Evolutionary conservation across 2,329 filamentous ascomycete species (phyloP).

Genomic region (Sordariomycetes sp.): DNA sequence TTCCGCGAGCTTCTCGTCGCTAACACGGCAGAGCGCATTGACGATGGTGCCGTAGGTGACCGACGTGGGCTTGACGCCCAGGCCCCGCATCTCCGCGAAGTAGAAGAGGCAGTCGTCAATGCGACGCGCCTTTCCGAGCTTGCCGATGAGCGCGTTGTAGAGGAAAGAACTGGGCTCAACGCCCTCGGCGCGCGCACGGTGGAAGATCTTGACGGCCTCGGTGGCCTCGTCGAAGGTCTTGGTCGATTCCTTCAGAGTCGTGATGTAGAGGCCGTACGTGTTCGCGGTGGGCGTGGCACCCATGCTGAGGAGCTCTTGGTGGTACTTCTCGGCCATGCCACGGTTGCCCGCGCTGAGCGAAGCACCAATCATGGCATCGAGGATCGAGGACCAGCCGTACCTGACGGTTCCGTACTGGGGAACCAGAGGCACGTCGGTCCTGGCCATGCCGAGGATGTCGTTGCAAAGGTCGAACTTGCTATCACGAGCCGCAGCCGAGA

Average conservation of each 20-base stretch:
- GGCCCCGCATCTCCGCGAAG: slow-evolving; percentile 91
- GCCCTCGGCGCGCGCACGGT: slow-evolving; percentile 83
- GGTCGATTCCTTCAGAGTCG: slow-evolving; percentile 92
- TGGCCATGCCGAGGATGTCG: slow-evolving; percentile 82
- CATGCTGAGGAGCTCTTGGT: slow-evolving; percentile 84
- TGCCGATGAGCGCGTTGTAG: slow-evolving; percentile 96
- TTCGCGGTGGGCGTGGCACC: slow-evolving; percentile 89
- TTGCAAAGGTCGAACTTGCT: slow-evolving; percentile 72
- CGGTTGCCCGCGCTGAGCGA: slow-evolving; percentile 78
- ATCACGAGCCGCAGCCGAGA: slow-evolving; percentile 78
- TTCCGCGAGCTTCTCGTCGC: slow-evolving; percentile 94
- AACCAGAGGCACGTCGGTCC: slow-evolving; percentile 75
- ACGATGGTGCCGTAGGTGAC: slow-evolving; percentile 98
- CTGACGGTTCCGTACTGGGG: slow-evolving; percentile 78
- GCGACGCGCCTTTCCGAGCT: slow-evolving; percentile 92
- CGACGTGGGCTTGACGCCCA: slow-evolving; percentile 88
- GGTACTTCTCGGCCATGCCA: slow-evolving; percentile 70
- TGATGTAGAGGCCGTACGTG: slow-evolving; percentile 97
- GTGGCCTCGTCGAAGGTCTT: slow-evolving; percentile 98
- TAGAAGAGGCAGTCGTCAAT: slow-evolving; percentile 98
- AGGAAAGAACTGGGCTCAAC: slow-evolving; percentile 94
- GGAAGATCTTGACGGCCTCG: slow-evolving; percentile 95
- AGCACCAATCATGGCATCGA: slow-evolving; percentile 93
- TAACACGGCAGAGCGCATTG: slow-evolving; percentile 93
- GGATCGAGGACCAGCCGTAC: slow-evolving; percentile 92